phyloP scores from a whole-genome alignment of 768 basidiomycete species.

The Phlebiopsis flavidoalba region DNA sequence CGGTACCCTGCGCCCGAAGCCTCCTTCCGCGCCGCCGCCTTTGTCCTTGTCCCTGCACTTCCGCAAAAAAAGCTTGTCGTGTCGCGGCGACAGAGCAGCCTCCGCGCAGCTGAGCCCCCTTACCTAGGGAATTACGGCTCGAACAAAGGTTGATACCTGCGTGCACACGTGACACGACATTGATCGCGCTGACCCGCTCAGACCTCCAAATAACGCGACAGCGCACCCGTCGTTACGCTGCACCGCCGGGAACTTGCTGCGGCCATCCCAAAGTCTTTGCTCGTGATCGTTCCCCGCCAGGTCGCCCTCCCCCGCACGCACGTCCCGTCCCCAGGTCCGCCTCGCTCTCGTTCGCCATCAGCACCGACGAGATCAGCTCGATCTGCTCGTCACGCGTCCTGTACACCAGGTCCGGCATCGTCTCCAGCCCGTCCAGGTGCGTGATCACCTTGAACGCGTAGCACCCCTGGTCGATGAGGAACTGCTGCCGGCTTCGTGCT shows the following conservation, averaged over 20 bases:
- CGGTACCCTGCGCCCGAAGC: conserved; percentile 21
- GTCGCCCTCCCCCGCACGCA: conserved; percentile 79
- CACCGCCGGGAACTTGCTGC: conserved; percentile 54
- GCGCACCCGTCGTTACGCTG: conserved; percentile 76
- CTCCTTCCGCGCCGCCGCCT: conserved; percentile 48
- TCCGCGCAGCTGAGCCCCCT: too few species aligned
- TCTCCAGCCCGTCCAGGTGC: conserved; percentile 88
- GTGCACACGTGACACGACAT: conserved; percentile 92
- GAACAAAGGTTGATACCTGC: too few species aligned
- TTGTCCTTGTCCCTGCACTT: conserved; percentile 82
- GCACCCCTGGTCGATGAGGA: conserved; percentile 93
- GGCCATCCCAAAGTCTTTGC: conserved; percentile 78
- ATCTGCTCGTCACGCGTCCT: conserved; percentile 90
- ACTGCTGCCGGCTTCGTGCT: conserved; percentile 98
- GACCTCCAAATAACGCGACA: conserved; percentile 80
- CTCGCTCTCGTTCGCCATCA: conserved; percentile 86
- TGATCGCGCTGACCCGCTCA: conserved; percentile 82
- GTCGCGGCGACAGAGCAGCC: conserved; percentile 48
- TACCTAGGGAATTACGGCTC: too few species aligned
- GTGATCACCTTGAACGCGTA: conserved; percentile 99
- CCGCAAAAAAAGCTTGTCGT: conserved; percentile 84
- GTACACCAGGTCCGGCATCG: conserved; percentile 86
- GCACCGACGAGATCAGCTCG: conserved; percentile 89
- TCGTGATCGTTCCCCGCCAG: conserved; percentile 81
- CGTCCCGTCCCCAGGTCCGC: conserved; percentile 84